Conservation (phyloP, 768 basidiomycete genomes). For the Cubamyces lactineus region DNA sequence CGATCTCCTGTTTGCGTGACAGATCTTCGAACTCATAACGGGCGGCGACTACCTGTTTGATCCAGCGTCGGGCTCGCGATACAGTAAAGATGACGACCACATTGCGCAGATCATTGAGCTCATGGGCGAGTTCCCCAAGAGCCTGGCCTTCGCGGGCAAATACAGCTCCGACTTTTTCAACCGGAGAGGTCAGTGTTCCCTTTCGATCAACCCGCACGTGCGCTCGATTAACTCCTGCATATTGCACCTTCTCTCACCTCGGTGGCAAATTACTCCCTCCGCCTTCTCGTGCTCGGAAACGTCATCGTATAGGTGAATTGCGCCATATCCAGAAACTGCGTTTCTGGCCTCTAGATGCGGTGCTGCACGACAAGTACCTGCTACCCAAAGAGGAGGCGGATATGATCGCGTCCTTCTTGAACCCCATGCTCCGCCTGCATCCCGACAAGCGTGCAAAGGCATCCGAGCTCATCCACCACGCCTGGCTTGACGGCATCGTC, state of each 20-base stretch:
- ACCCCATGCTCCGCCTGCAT: slow-evolving; percentile 88
- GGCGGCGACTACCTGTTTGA: slow-evolving; percentile 99
- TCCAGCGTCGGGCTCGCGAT: slow-evolving; percentile 91
- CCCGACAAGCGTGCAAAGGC: slow-evolving; percentile 91
- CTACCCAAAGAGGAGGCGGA: slow-evolving; percentile 85
- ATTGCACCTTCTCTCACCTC: background rate
- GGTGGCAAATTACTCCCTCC: background rate
- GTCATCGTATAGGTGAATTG: slow-evolving; percentile 62
- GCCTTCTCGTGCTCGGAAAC: background rate
- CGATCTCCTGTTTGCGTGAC: background rate
- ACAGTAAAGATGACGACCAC: slow-evolving; percentile 96
- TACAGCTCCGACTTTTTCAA: slow-evolving; percentile 96
- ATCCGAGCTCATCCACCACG: slow-evolving; percentile 80
- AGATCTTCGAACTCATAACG: slow-evolving; percentile 95
- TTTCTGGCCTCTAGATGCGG: slow-evolving; percentile 83
- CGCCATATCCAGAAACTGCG: slow-evolving; percentile 93
- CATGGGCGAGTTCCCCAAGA: slow-evolving; percentile 85
- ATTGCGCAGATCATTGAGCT: slow-evolving; percentile 98
- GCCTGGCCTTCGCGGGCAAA: slow-evolving; percentile 86
- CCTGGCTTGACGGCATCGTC: slow-evolving; percentile 82
- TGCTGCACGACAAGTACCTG: slow-evolving; percentile 94
- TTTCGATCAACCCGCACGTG: background rate
- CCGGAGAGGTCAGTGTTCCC: slow-evolving; percentile 70
- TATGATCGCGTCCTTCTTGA: slow-evolving; percentile 76
- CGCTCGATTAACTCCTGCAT: background rate